phyloP scores from a whole-genome alignment of 108 stramenopile species.

The Stephanodiscus minutulus region DNA sequence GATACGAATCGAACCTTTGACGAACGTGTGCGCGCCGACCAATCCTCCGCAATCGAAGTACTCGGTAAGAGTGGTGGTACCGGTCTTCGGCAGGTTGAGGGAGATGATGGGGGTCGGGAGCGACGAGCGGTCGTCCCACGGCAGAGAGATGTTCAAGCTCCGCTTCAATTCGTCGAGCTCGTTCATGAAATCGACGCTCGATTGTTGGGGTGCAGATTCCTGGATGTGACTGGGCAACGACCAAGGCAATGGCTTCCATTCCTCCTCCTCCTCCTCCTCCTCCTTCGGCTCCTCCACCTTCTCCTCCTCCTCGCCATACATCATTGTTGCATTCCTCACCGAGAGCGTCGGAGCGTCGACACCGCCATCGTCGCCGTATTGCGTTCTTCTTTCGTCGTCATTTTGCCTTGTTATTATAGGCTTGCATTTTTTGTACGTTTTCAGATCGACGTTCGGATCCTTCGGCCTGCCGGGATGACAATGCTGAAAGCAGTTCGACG shows the following conservation, averaged over 20 bases:
- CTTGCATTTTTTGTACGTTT: slow-evolving; percentile 14
- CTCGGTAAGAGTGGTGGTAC: neutral
- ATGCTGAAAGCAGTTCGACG: neutral
- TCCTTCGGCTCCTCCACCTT: neutral
- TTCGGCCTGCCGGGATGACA: slow-evolving; percentile 7
- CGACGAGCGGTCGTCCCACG: neutral
- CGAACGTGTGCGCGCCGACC: neutral
- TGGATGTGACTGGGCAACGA: neutral
- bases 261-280: neutral
- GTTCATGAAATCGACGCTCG: neutral
- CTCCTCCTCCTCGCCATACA: neutral
- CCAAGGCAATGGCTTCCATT: neutral
- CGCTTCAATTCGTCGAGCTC: neutral
- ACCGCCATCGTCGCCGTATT: neutral
- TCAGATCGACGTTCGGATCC: neutral
- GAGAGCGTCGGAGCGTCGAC: neutral
- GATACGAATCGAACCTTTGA: neutral
- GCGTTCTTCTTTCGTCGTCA: no score
- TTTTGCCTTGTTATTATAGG: neutral
- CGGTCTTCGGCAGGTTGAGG: slow-evolving; percentile 13
- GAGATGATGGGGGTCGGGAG: slow-evolving; percentile 1
- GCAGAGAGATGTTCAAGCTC: neutral
- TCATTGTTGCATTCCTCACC: neutral
- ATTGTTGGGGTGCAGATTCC: neutral
- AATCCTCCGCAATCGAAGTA: slow-evolving; percentile 22